Conservation (phyloP, 257 asterid genomes). For the Avicennia marina region DNA sequence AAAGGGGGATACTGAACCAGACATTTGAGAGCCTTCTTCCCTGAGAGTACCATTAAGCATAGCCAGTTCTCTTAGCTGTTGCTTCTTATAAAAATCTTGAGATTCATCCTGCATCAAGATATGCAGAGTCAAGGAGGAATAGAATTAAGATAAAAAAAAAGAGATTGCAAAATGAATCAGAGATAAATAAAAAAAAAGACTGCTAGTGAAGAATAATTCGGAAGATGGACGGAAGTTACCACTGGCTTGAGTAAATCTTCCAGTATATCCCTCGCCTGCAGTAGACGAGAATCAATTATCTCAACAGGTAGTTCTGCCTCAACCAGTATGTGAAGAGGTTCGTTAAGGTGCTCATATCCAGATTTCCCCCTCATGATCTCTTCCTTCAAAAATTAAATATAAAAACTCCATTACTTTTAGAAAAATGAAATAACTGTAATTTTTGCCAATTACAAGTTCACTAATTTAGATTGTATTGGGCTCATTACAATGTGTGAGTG, state of each 20-base stretch:
- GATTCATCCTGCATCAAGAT: slow-evolving; percentile 68
- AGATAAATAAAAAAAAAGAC: too few relatives aligned
- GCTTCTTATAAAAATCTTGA: slow-evolving; percentile 86
- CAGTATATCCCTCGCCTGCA: slow-evolving; percentile 90
- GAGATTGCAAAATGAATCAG: too few relatives aligned
- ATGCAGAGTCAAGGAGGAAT: too few relatives aligned
- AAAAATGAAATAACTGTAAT: too few relatives aligned
- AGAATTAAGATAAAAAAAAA: background rate
- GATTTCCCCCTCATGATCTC: slow-evolving; percentile 99
- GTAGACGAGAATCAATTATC: slow-evolving; percentile 81
- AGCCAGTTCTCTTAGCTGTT: slow-evolving; percentile 93
- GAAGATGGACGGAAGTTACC: slow-evolving; percentile 45
- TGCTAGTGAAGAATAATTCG: background rate
- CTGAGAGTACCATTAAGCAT: slow-evolving; percentile 88
- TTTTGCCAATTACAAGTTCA: too few relatives aligned
- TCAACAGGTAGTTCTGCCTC: slow-evolving; percentile 96
- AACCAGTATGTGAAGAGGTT: slow-evolving; percentile 88
- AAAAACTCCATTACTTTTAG: slow-evolving; percentile 2
- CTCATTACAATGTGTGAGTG: too few relatives aligned
- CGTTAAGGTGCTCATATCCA: slow-evolving; percentile 93
- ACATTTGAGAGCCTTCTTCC: slow-evolving; percentile 88
- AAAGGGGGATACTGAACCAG: slow-evolving; percentile 90
- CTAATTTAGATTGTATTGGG: too few relatives aligned
- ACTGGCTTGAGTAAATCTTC: slow-evolving; percentile 92
- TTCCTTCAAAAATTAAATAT: slow-evolving; percentile 54